Evolutionary conservation across 139 green algal genomes (phyloP).

Genomic region (Nannochloris sp.): DNA sequence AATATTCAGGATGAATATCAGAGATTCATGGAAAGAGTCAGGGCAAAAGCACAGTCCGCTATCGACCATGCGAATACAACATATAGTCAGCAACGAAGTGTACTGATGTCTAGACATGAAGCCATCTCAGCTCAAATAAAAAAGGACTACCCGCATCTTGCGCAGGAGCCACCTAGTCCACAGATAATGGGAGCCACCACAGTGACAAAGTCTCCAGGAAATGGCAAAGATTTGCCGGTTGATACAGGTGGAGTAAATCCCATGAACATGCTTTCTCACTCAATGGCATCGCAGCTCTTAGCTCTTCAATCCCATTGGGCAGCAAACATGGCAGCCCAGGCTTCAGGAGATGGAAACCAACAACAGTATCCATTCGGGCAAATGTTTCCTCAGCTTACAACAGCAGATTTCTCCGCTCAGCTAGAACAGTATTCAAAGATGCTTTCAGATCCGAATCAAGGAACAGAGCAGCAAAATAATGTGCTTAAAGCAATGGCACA

Average conservation of each 20-base stretch:
- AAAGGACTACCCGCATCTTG: neutral
- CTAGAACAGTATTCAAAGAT: constrained; percentile 11
- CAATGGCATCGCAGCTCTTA: constrained; percentile 30
- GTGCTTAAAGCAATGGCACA: too few relatives aligned
- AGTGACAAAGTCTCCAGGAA: neutral
- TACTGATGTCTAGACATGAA: constrained; percentile 53
- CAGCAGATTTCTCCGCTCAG: constrained; percentile 23
- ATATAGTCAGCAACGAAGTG: constrained; percentile 50
- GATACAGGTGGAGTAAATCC: constrained; percentile 9
- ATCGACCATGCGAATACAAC: constrained; percentile 72
- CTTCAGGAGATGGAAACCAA: neutral
- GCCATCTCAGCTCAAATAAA: constrained; percentile 30
- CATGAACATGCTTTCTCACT: constrained; percentile 25
- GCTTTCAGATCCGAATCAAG: neutral
- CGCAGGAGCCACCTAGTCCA: neutral
- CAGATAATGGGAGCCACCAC: constrained; percentile 1
- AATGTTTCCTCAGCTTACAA: neutral
- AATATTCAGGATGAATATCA: constrained; percentile 78
- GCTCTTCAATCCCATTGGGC: constrained; percentile 17
- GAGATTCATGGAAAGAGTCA: constrained; percentile 73
- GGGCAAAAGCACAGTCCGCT: constrained; percentile 61
- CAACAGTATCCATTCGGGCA: constrained; percentile 3
- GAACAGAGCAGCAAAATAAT: constrained; percentile 7
- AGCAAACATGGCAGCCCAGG: neutral
- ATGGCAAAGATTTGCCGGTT: neutral